Conservation (phyloP, 179 eudicot genomes). For the Heliamphora pulchella region DNA sequence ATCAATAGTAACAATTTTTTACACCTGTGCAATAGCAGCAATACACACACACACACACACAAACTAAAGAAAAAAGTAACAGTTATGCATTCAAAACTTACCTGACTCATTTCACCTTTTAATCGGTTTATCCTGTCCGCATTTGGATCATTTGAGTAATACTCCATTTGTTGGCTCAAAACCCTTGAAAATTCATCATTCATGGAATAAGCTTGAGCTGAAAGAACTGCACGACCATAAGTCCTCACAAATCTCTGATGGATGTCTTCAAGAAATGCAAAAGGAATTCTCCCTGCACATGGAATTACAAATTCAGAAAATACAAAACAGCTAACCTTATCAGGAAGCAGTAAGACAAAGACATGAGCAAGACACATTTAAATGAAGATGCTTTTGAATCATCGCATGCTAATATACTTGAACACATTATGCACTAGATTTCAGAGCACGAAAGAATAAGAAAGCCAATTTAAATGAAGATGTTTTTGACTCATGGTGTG, state of each 20-base stretch:
- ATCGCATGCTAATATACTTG: not conserved
- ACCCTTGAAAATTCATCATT: slow-evolving; percentile 97
- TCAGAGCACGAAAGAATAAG: not conserved
- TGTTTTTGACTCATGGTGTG: no score
- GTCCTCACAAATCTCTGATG: slow-evolving; percentile 87
- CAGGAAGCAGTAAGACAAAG: not conserved
- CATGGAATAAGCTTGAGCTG: slow-evolving; percentile 87
- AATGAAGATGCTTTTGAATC: not conserved
- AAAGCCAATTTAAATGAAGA: not conserved
- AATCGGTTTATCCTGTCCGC: slow-evolving; percentile 84
- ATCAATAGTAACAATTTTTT: not conserved
- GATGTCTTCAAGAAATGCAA: slow-evolving; percentile 89
- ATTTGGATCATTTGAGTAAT: slow-evolving; percentile 82
- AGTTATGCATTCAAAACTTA: slow-evolving; percentile 16
- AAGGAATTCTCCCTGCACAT: slow-evolving; percentile 80
- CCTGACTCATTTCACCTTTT: slow-evolving; percentile 96
- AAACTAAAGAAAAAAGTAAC: not conserved
- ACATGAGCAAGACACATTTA: not conserved
- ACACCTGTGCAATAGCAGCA: not conserved
- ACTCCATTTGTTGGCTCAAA: slow-evolving; percentile 84
- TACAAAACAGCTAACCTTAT: not conserved
- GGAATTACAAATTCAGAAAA: not conserved
- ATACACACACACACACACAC: not conserved
- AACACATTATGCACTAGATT: not conserved
- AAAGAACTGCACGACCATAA: slow-evolving; percentile 67